Evolutionary conservation across 83 land plant genomes (phyloP).

Genomic region (Picea mariana): DNA sequence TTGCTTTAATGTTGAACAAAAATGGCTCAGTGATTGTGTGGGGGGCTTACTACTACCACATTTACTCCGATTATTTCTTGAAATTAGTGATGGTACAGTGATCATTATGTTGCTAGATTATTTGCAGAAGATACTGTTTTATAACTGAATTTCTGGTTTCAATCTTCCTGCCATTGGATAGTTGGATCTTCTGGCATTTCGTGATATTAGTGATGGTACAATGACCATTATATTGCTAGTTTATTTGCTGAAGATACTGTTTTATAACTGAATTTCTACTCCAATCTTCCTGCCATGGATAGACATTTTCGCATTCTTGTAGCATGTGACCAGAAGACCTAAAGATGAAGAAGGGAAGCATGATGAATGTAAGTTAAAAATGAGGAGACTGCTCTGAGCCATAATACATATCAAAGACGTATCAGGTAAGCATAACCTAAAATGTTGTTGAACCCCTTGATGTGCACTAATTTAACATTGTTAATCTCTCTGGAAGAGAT

Average conservation of each 20-base stretch:
- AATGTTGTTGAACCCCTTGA: neutral
- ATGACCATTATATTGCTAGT: neutral
- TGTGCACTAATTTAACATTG: neutral
- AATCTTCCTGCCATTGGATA: no score
- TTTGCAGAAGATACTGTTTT: no score
- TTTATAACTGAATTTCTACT: neutral
- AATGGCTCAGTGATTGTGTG: no score
- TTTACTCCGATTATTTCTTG: no score
- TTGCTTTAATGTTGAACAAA: no score
- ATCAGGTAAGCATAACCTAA: neutral
- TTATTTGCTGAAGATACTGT: neutral
- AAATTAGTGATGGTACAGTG: no score
- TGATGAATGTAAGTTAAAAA: neutral
- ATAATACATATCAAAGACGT: constrained; percentile 5
- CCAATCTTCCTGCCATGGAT: neutral
- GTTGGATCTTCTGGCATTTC: no score
- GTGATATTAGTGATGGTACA: neutral
- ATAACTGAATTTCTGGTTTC: no score
- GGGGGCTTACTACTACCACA: no score
- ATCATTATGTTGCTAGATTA: no score
- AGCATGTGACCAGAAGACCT: neutral
- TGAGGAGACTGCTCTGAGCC: neutral
- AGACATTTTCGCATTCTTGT: neutral
- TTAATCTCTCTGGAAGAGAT: neutral
- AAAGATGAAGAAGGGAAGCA: neutral